These are phyloP conservation scores for Solanum aculeatissimum DNA, from an alignment of 305 asterid genomes.

Conservation along the genomic window DNA sequence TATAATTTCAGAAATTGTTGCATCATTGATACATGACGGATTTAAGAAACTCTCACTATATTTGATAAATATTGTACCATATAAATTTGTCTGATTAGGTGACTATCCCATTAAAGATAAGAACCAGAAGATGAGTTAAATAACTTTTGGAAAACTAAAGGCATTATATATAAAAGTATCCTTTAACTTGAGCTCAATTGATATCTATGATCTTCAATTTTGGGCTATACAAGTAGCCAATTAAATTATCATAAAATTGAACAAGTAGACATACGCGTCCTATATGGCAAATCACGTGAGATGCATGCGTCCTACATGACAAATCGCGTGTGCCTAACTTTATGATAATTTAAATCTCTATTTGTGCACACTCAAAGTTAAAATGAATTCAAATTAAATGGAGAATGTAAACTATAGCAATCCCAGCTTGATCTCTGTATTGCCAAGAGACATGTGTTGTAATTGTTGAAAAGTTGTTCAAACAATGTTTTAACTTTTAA, in stretches of 20 bases:
- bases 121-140: neutral
- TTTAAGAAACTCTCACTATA: no score
- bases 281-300: accelerated
- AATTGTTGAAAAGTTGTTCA: conserved; percentile 19
- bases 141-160: neutral
- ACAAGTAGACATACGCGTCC: neutral
- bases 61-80: no score
- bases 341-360: no score
- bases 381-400: neutral
- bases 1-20: neutral
- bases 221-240: neutral
- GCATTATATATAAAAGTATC: no score
- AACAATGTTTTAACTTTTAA: conserved; percentile 7
- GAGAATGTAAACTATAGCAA: neutral
- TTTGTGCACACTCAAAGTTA: no score
- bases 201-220: no score
- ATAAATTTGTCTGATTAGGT: no score
- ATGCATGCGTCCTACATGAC: no score
- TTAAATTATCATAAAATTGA: neutral
- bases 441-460: conserved; percentile 4
- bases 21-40: neutral
- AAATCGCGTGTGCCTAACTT: no score
- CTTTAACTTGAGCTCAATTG: neutral
- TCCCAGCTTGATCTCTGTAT: neutral
- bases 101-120: no score